Evolutionary conservation across 2,329 filamentous ascomycete genomes (phyloP).

Genomic region (Hymenoscyphus linearis): DNA sequence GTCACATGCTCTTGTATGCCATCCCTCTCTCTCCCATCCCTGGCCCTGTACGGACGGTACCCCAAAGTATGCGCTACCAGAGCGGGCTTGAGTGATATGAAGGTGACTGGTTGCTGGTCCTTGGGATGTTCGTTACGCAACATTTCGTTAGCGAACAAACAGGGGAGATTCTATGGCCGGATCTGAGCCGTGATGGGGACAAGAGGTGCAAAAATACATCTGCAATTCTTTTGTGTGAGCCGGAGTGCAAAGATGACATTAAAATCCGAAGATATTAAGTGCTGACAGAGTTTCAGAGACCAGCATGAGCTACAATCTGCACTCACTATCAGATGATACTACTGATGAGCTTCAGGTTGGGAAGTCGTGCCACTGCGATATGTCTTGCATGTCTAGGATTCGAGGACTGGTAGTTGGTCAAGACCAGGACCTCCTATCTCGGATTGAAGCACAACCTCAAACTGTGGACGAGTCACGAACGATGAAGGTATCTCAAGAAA

Average conservation of each 20-base stretch:
- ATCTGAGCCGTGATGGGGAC: neutral
- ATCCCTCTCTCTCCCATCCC: neutral
- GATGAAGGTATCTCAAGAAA: neutral
- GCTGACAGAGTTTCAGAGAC: slow-evolving; percentile 7
- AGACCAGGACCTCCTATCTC: neutral
- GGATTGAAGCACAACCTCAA: slow-evolving; percentile 8
- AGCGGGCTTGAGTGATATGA: neutral
- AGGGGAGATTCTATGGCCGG: neutral
- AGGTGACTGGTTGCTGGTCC: slow-evolving; percentile 5
- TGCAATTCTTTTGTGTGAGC: neutral
- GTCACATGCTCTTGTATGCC: slow-evolving; percentile 10
- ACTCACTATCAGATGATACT: slow-evolving; percentile 17
- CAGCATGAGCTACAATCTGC: slow-evolving; percentile 8
- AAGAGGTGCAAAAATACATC: neutral
- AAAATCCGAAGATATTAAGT: slow-evolving; percentile 10
- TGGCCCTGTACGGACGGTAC: neutral
- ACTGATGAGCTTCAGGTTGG: neutral
- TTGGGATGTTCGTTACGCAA: slow-evolving; percentile 9
- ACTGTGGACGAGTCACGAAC: slow-evolving; percentile 6
- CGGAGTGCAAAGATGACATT: neutral
- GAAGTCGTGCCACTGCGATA: slow-evolving; percentile 9
- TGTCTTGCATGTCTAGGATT: neutral
- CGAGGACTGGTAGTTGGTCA: slow-evolving; percentile 2
- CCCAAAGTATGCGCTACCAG: neutral
- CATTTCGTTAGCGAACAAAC: slow-evolving; percentile 14